These are phyloP conservation scores for Kwoniella newhampshirensis DNA, from an alignment of 768 basidiomycete genomes.

Conservation along the genomic window DNA sequence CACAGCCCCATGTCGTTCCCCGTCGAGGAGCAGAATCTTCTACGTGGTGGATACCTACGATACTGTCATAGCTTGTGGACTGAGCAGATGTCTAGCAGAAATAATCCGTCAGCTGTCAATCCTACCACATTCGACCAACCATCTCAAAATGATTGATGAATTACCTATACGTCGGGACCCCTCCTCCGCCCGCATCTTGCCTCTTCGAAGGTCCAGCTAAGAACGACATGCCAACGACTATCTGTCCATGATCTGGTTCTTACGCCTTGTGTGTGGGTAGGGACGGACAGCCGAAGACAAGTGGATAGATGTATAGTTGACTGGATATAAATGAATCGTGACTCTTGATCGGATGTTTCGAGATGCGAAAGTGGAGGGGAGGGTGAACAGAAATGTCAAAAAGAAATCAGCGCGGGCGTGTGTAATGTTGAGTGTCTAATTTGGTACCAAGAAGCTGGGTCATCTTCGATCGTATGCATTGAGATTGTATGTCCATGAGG, in stretches of 20 bases:
- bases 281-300: too few relatives aligned
- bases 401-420: too few relatives aligned
- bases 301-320: background rate
- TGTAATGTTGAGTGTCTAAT: too few relatives aligned
- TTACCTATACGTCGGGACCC: conserved; percentile 16
- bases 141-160: background rate
- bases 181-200: background rate
- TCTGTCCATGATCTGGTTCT: too few relatives aligned
- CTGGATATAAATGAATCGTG: background rate
- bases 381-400: background rate
- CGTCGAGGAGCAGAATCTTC: too few relatives aligned
- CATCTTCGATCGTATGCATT: too few relatives aligned
- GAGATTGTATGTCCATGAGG: too few relatives aligned
- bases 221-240: conserved; percentile 31
- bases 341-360: background rate
- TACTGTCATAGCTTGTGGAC: conserved; percentile 43
- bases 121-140: background rate
- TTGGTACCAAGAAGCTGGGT: too few relatives aligned
- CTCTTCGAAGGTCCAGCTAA: conserved; percentile 23
- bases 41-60: too few relatives aligned
- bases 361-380: background rate
- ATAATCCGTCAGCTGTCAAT: background rate
- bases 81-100: conserved; percentile 34
- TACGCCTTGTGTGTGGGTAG: too few relatives aligned
- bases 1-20: too few relatives aligned